Evolutionary conservation across 1,284 basidiomycete genomes (phyloP).

Genomic region (Caloboletus inedulis): DNA sequence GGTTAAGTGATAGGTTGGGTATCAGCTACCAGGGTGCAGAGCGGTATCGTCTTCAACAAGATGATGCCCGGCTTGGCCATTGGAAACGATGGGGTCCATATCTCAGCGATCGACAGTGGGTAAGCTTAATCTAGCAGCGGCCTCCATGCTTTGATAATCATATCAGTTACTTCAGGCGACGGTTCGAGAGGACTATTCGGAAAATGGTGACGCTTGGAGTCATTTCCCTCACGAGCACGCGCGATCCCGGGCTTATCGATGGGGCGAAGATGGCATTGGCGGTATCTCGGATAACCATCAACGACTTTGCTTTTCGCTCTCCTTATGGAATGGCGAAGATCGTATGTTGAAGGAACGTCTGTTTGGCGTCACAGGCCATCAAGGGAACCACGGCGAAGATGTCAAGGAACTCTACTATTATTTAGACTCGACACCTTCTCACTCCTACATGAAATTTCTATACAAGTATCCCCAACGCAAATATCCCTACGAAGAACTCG

Average conservation of each 20-base stretch:
- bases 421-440: slow-evolving; percentile 95
- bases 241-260: slow-evolving; percentile 91
- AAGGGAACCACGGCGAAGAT: slow-evolving; percentile 98
- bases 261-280: slow-evolving; percentile 98
- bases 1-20: slow-evolving; percentile 58
- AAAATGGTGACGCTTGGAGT: slow-evolving; percentile 95
- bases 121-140: slow-evolving; percentile 35
- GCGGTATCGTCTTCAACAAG: slow-evolving; percentile 69
- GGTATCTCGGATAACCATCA: slow-evolving; percentile 97
- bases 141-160: slow-evolving; percentile 8
- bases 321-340: slow-evolving; percentile 95
- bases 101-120: slow-evolving; percentile 96
- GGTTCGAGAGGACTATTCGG: slow-evolving; percentile 97
- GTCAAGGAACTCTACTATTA: slow-evolving; percentile 99
- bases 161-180: slow-evolving; percentile 63
- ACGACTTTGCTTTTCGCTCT: slow-evolving; percentile 85
- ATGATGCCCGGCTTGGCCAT: slow-evolving; percentile 65
- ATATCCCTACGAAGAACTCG: slow-evolving; percentile 93
- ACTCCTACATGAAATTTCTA: slow-evolving; percentile 99
- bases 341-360: slow-evolving; percentile 94
- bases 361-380: slow-evolving; percentile 92
- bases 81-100: slow-evolving; percentile 99
- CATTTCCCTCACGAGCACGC: slow-evolving; percentile 97
- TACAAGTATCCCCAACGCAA: slow-evolving; percentile 96
- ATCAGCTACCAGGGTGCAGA: slow-evolving; percentile 64